phyloP scores from a whole-genome alignment of 352 stramenopile genomes.

The Globisporangium rhizosaccharum region DNA sequence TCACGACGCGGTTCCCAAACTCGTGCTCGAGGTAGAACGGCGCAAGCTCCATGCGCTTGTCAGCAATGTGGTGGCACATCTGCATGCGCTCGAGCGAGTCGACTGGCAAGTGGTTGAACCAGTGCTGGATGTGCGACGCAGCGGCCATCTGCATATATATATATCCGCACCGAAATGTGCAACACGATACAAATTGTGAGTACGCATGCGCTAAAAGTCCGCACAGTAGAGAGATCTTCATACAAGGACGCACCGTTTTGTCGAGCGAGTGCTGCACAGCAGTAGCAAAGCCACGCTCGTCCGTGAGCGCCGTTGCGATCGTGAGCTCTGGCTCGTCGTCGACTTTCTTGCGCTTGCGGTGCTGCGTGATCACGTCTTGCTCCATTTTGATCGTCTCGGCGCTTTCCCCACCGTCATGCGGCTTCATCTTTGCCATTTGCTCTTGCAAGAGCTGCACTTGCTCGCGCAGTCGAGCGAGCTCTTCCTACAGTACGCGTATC shows the following conservation, averaged over 20 bases:
- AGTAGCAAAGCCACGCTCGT: conserved; percentile 18
- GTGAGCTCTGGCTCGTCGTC: conserved; percentile 26
- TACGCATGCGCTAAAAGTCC: neutral
- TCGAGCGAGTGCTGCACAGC: conserved; percentile 16
- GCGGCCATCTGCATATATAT: conserved; percentile 22
- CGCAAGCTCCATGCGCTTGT: conserved; percentile 46
- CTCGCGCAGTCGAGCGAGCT: conserved; percentile 60
- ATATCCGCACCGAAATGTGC: neutral
- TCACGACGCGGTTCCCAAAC: conserved; percentile 32
- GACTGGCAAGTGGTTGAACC: conserved; percentile 54
- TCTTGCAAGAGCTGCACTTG: conserved; percentile 74
- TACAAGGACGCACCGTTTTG: conserved; percentile 14
- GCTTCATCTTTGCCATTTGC: conserved; percentile 70
- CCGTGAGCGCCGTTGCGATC: conserved; percentile 22
- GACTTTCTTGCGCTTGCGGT: conserved; percentile 73
- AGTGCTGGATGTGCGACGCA: conserved; percentile 45
- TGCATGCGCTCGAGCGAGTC: conserved; percentile 51
- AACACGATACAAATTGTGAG: conserved; percentile 1
- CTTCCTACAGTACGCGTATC: conserved; percentile 29
- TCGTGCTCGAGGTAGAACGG: conserved; percentile 47
- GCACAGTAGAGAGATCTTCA: neutral
- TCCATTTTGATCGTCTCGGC: conserved; percentile 40
- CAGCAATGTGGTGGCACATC: conserved; percentile 46
- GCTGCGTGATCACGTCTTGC: conserved; percentile 52
- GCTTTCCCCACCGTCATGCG: conserved; percentile 29